Conservation (phyloP, 768 basidiomycete species). For the Mycena metata region DNA sequence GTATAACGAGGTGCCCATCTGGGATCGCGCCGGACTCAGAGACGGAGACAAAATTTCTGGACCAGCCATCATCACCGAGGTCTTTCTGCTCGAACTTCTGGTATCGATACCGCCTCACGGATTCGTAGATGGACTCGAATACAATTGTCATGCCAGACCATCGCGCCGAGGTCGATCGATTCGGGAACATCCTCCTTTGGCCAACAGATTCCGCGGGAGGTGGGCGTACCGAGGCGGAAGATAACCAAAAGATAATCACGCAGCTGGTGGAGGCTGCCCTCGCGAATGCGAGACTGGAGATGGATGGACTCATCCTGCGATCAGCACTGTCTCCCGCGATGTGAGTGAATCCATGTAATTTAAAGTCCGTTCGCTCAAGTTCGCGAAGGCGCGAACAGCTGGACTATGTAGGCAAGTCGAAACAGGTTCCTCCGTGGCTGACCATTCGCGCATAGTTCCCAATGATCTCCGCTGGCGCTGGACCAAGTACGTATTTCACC, state of each 20-base stretch:
- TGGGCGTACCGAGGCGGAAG: conserved; percentile 30
- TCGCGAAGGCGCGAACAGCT: conserved; percentile 42
- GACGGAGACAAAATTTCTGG: conserved; percentile 42
- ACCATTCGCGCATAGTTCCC: conserved; percentile 41
- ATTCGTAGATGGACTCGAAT: conserved; percentile 42
- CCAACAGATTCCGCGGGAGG: conserved; percentile 21
- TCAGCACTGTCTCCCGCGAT: conserved; percentile 46
- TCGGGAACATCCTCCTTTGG: conserved; percentile 48
- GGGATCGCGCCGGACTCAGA: conserved; percentile 41
- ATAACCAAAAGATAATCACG: conserved; percentile 37
- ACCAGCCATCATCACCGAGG: conserved; percentile 47
- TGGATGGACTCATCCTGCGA: conserved; percentile 47
- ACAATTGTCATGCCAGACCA: conserved; percentile 45
- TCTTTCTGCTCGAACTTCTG: neutral
- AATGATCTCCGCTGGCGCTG: conserved; percentile 48
- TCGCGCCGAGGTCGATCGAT: conserved; percentile 45
- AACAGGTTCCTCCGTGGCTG: conserved; percentile 19
- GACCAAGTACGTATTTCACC: conserved; percentile 34
- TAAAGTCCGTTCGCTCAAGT: neutral
- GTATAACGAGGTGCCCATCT: conserved; percentile 43
- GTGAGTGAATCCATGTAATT: conserved; percentile 5
- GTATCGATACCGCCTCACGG: neutral
- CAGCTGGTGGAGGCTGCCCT: conserved; percentile 43
- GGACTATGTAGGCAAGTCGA: conserved; percentile 32
- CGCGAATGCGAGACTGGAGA: conserved; percentile 44